A percentile compares a stretch with the other conserved stretches of the same genome.
These are phyloP conservation scores for Starmera amethionina DNA, from an alignment of 805 yeast species.

Conservation along the genomic window DNA sequence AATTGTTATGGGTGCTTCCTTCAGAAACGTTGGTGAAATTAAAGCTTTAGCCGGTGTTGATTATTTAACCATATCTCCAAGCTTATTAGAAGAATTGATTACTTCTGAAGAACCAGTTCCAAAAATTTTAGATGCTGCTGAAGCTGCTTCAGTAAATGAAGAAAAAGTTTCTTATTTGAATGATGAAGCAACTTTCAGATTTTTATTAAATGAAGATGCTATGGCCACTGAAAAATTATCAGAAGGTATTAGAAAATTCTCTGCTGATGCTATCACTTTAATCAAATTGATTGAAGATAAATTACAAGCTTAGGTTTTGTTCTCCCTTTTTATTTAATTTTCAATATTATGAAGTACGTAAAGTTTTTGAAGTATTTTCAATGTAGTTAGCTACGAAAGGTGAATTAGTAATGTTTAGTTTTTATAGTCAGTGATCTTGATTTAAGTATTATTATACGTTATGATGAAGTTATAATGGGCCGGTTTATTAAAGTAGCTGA, in stretches of 20 bases:
- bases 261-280: constrained; percentile 85
- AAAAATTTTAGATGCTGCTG: constrained; percentile 60
- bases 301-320: constrained; percentile 30
- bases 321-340: background rate
- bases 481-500: background rate
- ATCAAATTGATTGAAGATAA: constrained; percentile 53
- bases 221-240: constrained; percentile 97
- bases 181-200: constrained; percentile 87
- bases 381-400: background rate
- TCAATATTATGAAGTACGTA: background rate
- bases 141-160: constrained; percentile 46
- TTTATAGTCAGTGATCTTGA: background rate
- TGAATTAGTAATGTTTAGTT: background rate
- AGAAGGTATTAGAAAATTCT: constrained; percentile 96
- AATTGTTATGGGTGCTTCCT: constrained; percentile 99
- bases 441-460: background rate
- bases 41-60: constrained; percentile 96
- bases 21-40: constrained; percentile 95
- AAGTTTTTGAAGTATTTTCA: background rate
- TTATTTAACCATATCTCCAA: constrained; percentile 91
- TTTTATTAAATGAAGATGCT: constrained; percentile 85
- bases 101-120: constrained; percentile 77
- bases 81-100: constrained; percentile 77
- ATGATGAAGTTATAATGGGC: background rate
- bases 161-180: constrained; percentile 73